Evolutionary conservation across 1,284 basidiomycete species (phyloP), one percentile per base, ranked within the genome.

Genomic region (Trametes hirsuta): DNA sequence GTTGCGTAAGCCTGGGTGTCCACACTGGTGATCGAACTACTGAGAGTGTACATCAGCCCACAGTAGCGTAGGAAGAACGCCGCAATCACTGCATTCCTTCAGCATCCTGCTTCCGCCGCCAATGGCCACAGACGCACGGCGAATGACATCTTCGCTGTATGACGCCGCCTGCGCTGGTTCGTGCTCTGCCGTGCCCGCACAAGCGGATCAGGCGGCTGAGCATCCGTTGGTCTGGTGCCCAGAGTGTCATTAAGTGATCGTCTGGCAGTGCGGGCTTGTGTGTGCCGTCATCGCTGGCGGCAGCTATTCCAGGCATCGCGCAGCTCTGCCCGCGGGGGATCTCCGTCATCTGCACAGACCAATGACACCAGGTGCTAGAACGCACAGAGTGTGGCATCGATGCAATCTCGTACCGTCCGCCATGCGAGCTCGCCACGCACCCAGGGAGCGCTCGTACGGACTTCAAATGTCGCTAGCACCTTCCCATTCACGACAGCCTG

Each of bases 1-100:
- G 56, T 39, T 58, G 49, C 50, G 56, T 58, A 52, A 52, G 56
- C 56, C 24, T 58, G 47, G 49, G 40, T 45, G 45, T 58, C 56
- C 49, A 47, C 45, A 36, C 47, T 36, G 51, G 35, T 41, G 53
- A 34, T 52, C n/a, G 24, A 41, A 45, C 18, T 21, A 35, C 49
- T 58, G 36, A 52, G 34, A 15, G 25, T 4, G 39, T 25, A 6
- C 25, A 25, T 34, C 49, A 47, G 34, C 25, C 6, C 34, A 10
- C 1, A 24, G 44, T 24, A 46, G 25, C 12, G 30, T 30, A 30
- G 30, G 30, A 30, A 30, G 42, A 53, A 37, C 21, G 15, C 25
- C 22, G 21, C 42, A 30, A 53, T 53, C 52, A 53, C 22, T 25
- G 52, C 52, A 14, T 37, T 37, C 1, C 34, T 46, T 15, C 42